A percentile compares a stretch with the other conserved stretches of the same genome.
These are phyloP conservation scores for Dionaea muscipula DNA, from an alignment of 179 eudicot species.

Conservation along the genomic window DNA sequence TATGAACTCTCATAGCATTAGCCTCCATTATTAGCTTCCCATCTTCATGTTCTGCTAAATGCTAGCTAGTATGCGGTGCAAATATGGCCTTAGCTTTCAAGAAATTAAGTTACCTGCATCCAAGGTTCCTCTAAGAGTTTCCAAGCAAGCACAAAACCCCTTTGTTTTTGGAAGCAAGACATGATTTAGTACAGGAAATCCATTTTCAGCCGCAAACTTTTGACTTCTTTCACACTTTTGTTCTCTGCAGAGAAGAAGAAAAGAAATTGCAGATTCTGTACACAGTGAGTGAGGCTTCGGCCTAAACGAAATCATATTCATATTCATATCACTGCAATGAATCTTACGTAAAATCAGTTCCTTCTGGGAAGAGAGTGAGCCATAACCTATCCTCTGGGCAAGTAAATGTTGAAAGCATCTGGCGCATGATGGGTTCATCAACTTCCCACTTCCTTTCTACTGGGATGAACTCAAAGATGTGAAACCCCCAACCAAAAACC, in stretches of 20 bases:
- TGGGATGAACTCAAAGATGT: conserved; percentile 80
- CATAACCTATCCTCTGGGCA: conserved; percentile 48
- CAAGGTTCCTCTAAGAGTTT: conserved; percentile 49
- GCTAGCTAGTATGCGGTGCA: too few species aligned
- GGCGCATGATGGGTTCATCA: conserved; percentile 57
- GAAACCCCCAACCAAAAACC: conserved; percentile 82
- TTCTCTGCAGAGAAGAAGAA: conserved; percentile 31
- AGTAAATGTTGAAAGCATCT: conserved; percentile 47
- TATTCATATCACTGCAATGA: too few species aligned
- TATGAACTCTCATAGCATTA: too few species aligned
- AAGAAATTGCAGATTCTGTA: background rate
- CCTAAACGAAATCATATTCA: too few species aligned
- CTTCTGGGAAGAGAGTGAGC: conserved; percentile 89
- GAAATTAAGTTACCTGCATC: conserved; percentile 54
- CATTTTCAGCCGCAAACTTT: conserved; percentile 54
- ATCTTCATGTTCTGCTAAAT: too few species aligned
- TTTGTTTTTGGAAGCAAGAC: conserved; percentile 74
- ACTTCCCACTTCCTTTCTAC: conserved; percentile 79
- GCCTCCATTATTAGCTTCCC: too few species aligned
- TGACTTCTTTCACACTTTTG: conserved; percentile 53
- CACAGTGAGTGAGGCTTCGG: too few species aligned
- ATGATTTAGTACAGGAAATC: conserved; percentile 52
- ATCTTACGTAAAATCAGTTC: conserved; percentile 80
- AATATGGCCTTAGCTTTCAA: too few species aligned
- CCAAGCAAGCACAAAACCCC: conserved; percentile 69